Evolutionary conservation across 495 filamentous ascomycete species (phyloP), one percentile per base, ranked within the genome.

Genomic region (Letharia lupina): DNA sequence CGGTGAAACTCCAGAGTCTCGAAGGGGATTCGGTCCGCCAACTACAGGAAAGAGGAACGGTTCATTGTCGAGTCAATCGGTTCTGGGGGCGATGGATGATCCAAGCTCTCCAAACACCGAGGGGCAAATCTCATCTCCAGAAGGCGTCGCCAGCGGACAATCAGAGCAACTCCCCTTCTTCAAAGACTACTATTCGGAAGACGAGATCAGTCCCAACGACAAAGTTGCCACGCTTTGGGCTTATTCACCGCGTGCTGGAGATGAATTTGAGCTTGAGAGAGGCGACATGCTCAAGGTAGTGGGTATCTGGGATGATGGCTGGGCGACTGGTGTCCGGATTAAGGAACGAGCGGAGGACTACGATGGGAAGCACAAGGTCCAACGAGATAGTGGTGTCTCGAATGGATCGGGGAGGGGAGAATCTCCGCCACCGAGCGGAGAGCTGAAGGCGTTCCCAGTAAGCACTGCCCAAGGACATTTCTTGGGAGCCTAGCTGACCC

Each of bases 281-380:
- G 95, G 95, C 57, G 95, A 99, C 76, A 97, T 99, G 94, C 81
- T 99, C 66, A 96, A 96, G 77, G 89, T 99, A 41, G 89, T 99
- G 61, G 95, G 95, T 48, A 97, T 99, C 68, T 99, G 95, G 95
- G 95, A 99, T 74, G 95, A 99, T 78, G 95, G 95, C 50, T 99
- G 95, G 95, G 95, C 95, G 41, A 99, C 95, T 13, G 95, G 95
- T 69, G 83, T 96, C 61, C 79, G 92, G 71, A 74, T 96, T 40
- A 79, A 87, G 59, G 90, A 96, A 68, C 82, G 86, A 63, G 92
- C 91, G 2, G 95, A 99, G 63, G 90, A 97, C 63, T 95, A 89
- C 82, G 90, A 94, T 69, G 82, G 83, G 33, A 85, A 86, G 61
- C 84, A 86, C 71, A 86, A 89, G 60, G 79, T 84, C 18, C 90